Evolutionary conservation across 441 rosid species (phyloP), one percentile per base, ranked within the genome.

Genomic region (Isatis lusitanica): DNA sequence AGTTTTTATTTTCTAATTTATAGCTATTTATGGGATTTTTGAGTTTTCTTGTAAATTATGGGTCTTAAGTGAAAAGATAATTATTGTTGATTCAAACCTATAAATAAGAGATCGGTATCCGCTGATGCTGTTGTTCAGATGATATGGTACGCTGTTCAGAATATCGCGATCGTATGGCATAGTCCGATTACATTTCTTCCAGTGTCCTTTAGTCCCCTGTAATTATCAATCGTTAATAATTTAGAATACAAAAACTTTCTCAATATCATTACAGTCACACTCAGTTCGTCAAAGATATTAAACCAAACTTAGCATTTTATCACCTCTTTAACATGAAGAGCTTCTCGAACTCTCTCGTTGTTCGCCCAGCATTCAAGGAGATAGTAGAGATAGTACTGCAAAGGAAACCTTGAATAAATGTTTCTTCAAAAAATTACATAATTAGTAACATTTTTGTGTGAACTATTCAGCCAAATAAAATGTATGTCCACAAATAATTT

Each of bases 31-130:
- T 1, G 24, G 24, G 24, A 21, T 21, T 21, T 21, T 21, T 21
- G 24, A 21, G 24, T 21, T 21, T 21, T 21, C 24, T 21, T 21
- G 2, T 21, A 21, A 21, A 21, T 21, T 21, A 21, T 21, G 24
- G 24, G 24, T 21, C 24, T 21, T 21, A 21, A 21, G 24, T 21
- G 24, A 21, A 21, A 21, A 21, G 2, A 21, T 1, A 21, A 21
- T 21, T 21, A 21, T 21, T 35, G 63, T 11, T 18, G 18, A 21
- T 11, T 38, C 31, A 60, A 7, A 63, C 67, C 52, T 43, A 5
- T 43, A 88, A 44, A 92, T 63, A 53, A 92, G 73, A 38, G 89
- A 70, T 7, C 83, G 86, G 33, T 75, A 82, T 21, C 93, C 94
- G 62, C 72, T 74, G 28, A 48, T 47, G 28, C 62, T 74, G 36